These are phyloP conservation scores for Talaromyces albobiverticillius DNA, from an alignment of 2,329 filamentous ascomycete genomes.

Conservation along the genomic window DNA sequence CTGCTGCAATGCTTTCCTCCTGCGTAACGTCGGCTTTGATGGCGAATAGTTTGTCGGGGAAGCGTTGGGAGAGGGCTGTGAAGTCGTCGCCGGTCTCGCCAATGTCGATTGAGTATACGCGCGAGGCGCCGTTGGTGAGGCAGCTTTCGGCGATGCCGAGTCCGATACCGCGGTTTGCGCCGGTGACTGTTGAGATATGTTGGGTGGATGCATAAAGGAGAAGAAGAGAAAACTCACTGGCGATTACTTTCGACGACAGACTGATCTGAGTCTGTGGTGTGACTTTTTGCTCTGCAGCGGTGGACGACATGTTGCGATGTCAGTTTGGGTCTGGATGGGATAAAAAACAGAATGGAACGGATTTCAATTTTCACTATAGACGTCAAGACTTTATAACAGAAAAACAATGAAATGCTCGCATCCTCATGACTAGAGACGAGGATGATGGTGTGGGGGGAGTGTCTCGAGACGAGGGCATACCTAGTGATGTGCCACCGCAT, in stretches of 20 bases:
- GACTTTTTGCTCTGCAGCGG: background rate
- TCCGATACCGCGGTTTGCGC: slow-evolving; percentile 40
- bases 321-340: background rate
- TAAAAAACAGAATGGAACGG: background rate
- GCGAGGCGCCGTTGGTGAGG: slow-evolving; percentile 42
- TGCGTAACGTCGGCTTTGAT: slow-evolving; percentile 46
- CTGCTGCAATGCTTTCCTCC: slow-evolving; percentile 39
- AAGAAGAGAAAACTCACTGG: background rate
- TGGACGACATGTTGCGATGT: background rate
- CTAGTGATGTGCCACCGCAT: background rate
- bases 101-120: slow-evolving; percentile 41
- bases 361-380: too few species aligned
- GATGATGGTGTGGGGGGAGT: too few species aligned
- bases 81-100: slow-evolving; percentile 31
- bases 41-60: slow-evolving; percentile 43
- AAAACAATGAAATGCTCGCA: too few species aligned
- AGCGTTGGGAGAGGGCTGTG: slow-evolving; percentile 34
- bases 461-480: background rate
- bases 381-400: too few species aligned
- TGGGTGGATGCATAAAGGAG: background rate
- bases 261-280: background rate
- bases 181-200: slow-evolving; percentile 26
- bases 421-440: too few species aligned
- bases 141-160: slow-evolving; percentile 47
- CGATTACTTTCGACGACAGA: background rate